phyloP scores from a whole-genome alignment of 139 green algal species.

The Chlorella sp. region DNA sequence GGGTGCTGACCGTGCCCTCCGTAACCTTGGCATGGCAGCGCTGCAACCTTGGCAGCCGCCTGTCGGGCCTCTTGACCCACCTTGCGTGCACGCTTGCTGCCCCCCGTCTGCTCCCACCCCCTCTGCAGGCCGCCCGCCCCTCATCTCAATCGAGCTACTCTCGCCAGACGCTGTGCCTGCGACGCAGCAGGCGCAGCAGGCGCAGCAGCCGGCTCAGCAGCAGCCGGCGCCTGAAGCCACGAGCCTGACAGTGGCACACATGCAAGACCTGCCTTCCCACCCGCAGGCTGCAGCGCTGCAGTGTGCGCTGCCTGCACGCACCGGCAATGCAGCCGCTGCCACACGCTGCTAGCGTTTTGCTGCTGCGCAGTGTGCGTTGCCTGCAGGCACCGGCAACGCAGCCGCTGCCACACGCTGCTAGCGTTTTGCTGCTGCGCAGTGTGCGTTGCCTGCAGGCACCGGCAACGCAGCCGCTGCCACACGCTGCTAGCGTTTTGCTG shows the following conservation, averaged over 20 bases:
- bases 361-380: neutral
- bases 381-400: too few species aligned
- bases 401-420: too few species aligned
- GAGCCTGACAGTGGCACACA: neutral
- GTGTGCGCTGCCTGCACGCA: neutral
- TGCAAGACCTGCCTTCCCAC: neutral
- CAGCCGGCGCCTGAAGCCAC: too few species aligned
- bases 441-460: neutral
- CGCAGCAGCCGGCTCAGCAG: neutral
- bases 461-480: too few species aligned
- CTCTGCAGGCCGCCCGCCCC: slow-evolving; percentile 4
- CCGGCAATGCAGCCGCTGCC: too few species aligned
- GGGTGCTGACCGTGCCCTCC: too few species aligned
- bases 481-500: too few species aligned
- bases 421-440: too few species aligned
- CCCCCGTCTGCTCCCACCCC: neutral
- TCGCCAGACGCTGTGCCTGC: neutral
- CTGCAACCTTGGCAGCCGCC: neutral
- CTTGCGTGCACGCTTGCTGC: neutral
- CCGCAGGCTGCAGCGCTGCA: neutral
- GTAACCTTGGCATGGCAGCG: neutral
- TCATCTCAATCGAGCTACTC: neutral
- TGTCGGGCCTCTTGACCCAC: neutral
- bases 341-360: too few species aligned
- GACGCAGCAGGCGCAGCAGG: neutral